Base-by-base conservation (phyloP, 352 stramenopile genomes). In the Phytophthora syringae region DNA sequence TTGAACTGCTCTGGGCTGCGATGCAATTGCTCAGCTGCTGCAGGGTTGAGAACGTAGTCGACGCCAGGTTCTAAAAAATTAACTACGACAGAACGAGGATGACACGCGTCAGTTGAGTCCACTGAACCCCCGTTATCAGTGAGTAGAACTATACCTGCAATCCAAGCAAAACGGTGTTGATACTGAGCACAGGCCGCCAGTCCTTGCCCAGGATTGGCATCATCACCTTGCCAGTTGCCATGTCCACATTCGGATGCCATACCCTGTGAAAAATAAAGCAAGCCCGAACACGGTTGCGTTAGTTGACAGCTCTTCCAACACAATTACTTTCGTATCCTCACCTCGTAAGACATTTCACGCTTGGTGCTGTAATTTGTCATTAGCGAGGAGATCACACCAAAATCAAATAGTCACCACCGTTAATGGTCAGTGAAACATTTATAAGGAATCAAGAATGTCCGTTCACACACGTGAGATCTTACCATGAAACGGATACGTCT, bases 401-500 rank as follows among this genome's bases (percentile, higher is more conserved):
- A 56, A 48, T 1, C 20, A 7, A 40, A 5, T 6, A 40, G 15
- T 16, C 34, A 40, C 13, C 15, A 40, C 2, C 3, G 36, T 43
- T 27, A 2, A 12, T 42, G 15, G 18, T 42, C 5, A 63, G 39
- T 24, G 47, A 15, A 59, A 50, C 45, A 9, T 9, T 5, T 44
- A n/a, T 25, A 51, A 24, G 22, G 27, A 16, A 52, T 51, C 44
- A 36, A 39, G 7, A 36, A 4, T 43, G 37, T 25, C 11, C 16
- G 9, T 7, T 12, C 10, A 32, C 3, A 37, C 20, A 13, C 16
- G 25, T 7, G 21, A 24, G 21, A 18, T 65, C 74, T 56, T 78
- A 95, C 87, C 72, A 51, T 94, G 83, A 58, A 95, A 95, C 0
- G 88, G 88, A 66, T 95, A 95, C 27, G 86, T 91, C 76, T 89